Evolutionary conservation across 208 protist genomes (phyloP).

Genomic region (Strigomonas galati): DNA sequence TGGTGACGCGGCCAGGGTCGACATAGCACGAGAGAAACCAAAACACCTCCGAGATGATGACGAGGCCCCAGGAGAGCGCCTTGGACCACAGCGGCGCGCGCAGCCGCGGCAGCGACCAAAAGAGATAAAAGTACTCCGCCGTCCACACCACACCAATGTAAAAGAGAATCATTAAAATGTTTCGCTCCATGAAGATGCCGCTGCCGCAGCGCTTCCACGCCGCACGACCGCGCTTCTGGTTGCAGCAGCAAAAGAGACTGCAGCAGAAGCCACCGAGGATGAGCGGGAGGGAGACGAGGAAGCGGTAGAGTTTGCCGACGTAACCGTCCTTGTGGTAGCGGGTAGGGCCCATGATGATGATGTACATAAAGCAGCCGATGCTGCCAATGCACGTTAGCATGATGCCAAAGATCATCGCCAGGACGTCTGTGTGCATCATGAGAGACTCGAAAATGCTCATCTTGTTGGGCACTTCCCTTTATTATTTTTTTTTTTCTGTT

Average conservation of each 20-base stretch:
- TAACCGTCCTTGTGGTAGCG: constrained; percentile 83
- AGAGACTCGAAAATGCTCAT: constrained; percentile 1
- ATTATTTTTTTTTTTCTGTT: constrained; percentile 3
- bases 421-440: constrained; percentile 1
- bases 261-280: constrained; percentile 44
- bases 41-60: constrained; percentile 55
- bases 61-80: constrained; percentile 48
- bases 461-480: neutral
- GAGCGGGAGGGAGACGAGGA: constrained; percentile 28
- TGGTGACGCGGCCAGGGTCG: constrained; percentile 84
- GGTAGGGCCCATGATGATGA: constrained; percentile 87
- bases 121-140: constrained; percentile 77
- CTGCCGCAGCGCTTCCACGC: constrained; percentile 34
- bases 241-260: constrained; percentile 44
- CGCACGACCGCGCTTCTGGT: constrained; percentile 31
- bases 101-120: constrained; percentile 51
- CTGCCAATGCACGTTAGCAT: constrained; percentile 37
- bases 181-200: constrained; percentile 47
- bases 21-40: constrained; percentile 66
- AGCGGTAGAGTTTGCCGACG: constrained; percentile 59
- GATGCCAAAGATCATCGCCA: constrained; percentile 26
- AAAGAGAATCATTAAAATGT: constrained; percentile 83
- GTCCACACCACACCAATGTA: constrained; percentile 84
- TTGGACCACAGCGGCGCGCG: constrained; percentile 44
- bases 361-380: constrained; percentile 69